Conservation (phyloP, 371 early-diverging fungal species). For the Mortierella sp. region DNA sequence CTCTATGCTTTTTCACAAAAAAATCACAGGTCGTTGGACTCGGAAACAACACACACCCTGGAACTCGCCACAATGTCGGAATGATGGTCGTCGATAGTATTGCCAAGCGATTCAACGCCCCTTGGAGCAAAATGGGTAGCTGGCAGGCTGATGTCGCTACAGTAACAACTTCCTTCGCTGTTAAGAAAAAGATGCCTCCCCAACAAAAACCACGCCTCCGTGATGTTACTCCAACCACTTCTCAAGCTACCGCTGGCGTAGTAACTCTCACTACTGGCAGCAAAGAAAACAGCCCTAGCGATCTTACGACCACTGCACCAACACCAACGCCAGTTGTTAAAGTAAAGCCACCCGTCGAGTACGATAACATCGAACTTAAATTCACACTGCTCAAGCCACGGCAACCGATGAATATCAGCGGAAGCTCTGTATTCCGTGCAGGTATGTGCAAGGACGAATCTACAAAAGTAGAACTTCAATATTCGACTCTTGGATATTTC, state of each 20-base stretch:
- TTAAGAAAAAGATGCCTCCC: slow-evolving; percentile 12
- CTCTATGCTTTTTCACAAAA: background rate
- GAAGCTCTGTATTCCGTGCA: slow-evolving; percentile 75
- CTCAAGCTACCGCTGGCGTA: background rate
- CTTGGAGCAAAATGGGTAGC: slow-evolving; percentile 61
- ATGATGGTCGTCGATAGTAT: slow-evolving; percentile 78
- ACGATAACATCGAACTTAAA: slow-evolving; percentile 57
- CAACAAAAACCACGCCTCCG: background rate
- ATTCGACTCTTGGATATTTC: background rate
- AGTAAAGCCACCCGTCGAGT: slow-evolving; percentile 21
- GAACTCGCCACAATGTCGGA: slow-evolving; percentile 83
- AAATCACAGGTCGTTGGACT: slow-evolving; percentile 75
- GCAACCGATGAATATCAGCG: slow-evolving; percentile 80
- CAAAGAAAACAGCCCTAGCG: background rate
- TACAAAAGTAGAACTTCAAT: background rate
- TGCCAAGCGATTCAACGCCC: slow-evolving; percentile 60
- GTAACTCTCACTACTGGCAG: background rate
- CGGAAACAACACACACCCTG: slow-evolving; percentile 74
- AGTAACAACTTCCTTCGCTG: slow-evolving; percentile 34
- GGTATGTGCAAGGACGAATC: slow-evolving; percentile 54
- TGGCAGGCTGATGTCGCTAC: slow-evolving; percentile 65
- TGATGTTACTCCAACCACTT: background rate
- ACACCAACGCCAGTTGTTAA: background rate
- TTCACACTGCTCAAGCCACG: slow-evolving; percentile 72
- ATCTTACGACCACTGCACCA: background rate